A percentile compares a stretch with the other conserved stretches of the same genome.
Evolutionary conservation across 352 stramenopile species (phyloP).

Genomic region (Phytophthora ramorum): DNA sequence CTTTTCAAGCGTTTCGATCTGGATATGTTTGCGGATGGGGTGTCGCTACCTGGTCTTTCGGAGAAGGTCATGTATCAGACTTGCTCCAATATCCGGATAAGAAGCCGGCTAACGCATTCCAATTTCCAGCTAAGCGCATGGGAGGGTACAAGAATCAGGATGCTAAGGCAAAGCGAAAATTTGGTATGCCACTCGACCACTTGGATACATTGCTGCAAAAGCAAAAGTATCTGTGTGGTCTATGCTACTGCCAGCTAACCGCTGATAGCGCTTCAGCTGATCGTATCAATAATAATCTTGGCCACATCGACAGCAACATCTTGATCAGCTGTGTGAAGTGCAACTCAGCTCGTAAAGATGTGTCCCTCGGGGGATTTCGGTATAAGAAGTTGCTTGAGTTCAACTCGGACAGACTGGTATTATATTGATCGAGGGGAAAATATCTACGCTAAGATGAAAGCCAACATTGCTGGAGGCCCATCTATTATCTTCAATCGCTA

Average conservation of each 20-base stretch:
- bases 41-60: slow-evolving; percentile 16
- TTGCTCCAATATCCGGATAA: slow-evolving; percentile 1
- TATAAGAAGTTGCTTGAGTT: slow-evolving; percentile 24
- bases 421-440: slow-evolving; percentile 3
- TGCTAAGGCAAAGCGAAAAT: slow-evolving; percentile 16
- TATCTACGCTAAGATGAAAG: slow-evolving; percentile 15
- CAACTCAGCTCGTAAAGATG: neutral
- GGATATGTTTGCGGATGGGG: slow-evolving; percentile 29
- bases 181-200: slow-evolving; percentile 24
- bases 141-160: slow-evolving; percentile 28
- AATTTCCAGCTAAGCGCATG: slow-evolving; percentile 6
- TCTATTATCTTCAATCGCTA: slow-evolving; percentile 2
- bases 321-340: slow-evolving; percentile 26
- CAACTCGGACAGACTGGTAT: slow-evolving; percentile 13
- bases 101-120: too few relatives aligned
- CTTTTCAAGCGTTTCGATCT: slow-evolving; percentile 23
- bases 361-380: slow-evolving; percentile 18
- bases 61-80: slow-evolving; percentile 40
- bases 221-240: slow-evolving; percentile 30
- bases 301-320: slow-evolving; percentile 8
- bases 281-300: slow-evolving; percentile 13
- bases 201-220: slow-evolving; percentile 25
- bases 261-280: slow-evolving; percentile 30
- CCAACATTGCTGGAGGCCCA: slow-evolving; percentile 3
- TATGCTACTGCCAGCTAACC: slow-evolving; percentile 28